Evolutionary conservation across 352 stramenopile species (phyloP).

Genomic region (Phytopythium litorale): DNA sequence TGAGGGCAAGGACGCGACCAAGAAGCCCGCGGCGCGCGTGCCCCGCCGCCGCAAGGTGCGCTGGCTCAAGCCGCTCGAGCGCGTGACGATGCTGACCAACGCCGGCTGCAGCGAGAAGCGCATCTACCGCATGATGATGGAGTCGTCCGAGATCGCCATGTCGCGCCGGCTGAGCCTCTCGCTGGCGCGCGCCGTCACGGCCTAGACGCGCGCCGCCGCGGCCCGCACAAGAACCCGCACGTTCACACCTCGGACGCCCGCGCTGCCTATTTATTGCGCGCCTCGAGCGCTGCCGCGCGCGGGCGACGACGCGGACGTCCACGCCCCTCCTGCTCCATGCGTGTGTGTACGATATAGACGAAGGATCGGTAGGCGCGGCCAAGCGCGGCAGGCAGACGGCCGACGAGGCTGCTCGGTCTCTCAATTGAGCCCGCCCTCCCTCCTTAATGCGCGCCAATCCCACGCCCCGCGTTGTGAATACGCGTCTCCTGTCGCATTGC

Average conservation of each 20-base stretch:
- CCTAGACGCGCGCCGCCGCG: background rate
- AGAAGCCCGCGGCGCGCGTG: conserved; percentile 14
- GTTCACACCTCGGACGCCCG: background rate
- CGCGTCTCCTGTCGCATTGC: too few species aligned
- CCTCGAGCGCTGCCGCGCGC: background rate
- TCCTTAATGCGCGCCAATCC: too few species aligned
- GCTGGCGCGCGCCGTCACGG: conserved; percentile 24
- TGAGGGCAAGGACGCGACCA: conserved; percentile 3
- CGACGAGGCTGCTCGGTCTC: too few species aligned
- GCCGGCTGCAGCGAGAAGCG: conserved; percentile 59
- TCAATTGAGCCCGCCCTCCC: too few species aligned
- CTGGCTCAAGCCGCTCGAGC: conserved; percentile 62
- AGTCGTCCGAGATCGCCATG: conserved; percentile 65
- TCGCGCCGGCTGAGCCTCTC: conserved; percentile 42
- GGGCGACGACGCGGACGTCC: background rate
- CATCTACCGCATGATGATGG: conserved; percentile 69
- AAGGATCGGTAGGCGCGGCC: too few species aligned
- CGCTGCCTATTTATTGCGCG: conserved; percentile 6
- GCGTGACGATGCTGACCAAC: conserved; percentile 60
- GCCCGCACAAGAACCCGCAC: background rate
- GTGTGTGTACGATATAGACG: too few species aligned
- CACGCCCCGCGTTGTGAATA: too few species aligned
- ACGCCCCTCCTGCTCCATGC: too few species aligned
- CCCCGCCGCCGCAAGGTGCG: conserved; percentile 40
- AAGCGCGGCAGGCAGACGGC: too few species aligned